Percentiles rank a stretch among this genome's conserved stretches.
Evolutionary conservation across 1,284 basidiomycete genomes (phyloP).

Genomic region (Porogramme epimiltina): DNA sequence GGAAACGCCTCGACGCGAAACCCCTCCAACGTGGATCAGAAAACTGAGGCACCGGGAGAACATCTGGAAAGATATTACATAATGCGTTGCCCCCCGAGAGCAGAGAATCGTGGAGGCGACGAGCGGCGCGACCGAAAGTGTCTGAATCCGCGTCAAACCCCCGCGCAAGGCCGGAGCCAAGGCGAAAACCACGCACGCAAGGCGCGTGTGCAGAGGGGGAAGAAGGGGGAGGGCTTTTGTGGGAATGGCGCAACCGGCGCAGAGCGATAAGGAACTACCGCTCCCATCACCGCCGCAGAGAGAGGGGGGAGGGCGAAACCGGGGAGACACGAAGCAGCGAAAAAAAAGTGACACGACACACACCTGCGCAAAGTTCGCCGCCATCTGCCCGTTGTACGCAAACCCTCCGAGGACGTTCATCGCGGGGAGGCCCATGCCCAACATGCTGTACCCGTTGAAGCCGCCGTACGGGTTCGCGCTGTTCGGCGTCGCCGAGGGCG

Average conservation of each 20-base stretch:
- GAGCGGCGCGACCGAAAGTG: no score
- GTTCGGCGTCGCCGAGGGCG: constrained; percentile 31
- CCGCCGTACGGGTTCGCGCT: constrained; percentile 49
- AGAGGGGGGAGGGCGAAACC: not conserved
- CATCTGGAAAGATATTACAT: constrained; percentile 2
- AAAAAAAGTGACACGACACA: constrained; percentile 18
- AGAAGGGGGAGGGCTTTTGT: no score
- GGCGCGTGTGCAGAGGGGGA: no score
- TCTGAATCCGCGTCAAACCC: no score
- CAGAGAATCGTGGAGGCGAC: no score
- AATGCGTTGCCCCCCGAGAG: not conserved
- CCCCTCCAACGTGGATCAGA: constrained; percentile 8
- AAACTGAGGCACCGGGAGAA: not conserved
- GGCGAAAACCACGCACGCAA: no score
- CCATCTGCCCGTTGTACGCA: constrained; percentile 68
- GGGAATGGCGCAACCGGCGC: no score
- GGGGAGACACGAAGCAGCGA: not conserved
- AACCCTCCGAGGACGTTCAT: constrained; percentile 69
- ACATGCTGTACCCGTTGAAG: constrained; percentile 71
- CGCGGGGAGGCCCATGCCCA: constrained; percentile 71
- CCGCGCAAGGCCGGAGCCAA: no score
- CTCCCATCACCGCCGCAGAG: no score
- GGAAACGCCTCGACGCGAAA: no score
- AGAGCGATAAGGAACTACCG: no score
- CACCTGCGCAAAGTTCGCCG: constrained; percentile 65